phyloP scores from a whole-genome alignment of 805 yeast genomes.

The Candida easanensis region DNA sequence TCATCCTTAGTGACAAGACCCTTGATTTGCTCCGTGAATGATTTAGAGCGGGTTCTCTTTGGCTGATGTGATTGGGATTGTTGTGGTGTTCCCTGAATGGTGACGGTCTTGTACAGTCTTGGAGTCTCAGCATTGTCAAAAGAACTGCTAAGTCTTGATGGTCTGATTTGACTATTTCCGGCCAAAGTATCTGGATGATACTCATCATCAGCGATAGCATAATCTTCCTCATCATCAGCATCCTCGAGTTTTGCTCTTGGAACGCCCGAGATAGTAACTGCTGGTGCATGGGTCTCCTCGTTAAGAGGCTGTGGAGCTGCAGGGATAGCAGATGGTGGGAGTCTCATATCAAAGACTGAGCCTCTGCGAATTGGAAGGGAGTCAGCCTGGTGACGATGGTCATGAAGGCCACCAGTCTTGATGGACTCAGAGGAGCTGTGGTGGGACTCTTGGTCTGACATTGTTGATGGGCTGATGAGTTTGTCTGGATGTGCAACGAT shows the following conservation, averaged over 20 bases:
- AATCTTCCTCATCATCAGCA: conserved; percentile 16
- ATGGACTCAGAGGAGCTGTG: conserved; percentile 28
- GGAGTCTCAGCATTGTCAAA: conserved; percentile 3
- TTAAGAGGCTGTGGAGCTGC: neutral
- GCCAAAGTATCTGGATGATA: conserved; percentile 1
- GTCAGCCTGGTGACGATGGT: conserved; percentile 48
- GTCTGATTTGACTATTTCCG: conserved; percentile 8
- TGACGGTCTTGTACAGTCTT: neutral
- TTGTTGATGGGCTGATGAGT: conserved; percentile 1
- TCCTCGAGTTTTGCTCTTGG: conserved; percentile 3
- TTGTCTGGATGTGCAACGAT: too few species aligned
- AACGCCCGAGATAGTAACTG: neutral
- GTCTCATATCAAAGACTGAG: conserved; percentile 15
- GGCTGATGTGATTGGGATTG: neutral
- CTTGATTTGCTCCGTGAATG: conserved; percentile 42
- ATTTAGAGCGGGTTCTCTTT: conserved; percentile 26
- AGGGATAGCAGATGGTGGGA: conserved; percentile 26
- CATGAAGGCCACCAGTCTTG: conserved; percentile 41
- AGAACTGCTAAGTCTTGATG: conserved; percentile 12
- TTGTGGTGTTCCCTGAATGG: conserved; percentile 3
- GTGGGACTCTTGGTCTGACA: conserved; percentile 30
- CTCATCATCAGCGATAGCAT: conserved; percentile 17
- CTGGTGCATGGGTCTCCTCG: neutral
- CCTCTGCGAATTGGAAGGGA: conserved; percentile 35
- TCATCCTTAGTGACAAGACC: conserved; percentile 33